Evolutionary conservation across 768 basidiomycete species (phyloP).

Genomic region (Dentipellis sp.): DNA sequence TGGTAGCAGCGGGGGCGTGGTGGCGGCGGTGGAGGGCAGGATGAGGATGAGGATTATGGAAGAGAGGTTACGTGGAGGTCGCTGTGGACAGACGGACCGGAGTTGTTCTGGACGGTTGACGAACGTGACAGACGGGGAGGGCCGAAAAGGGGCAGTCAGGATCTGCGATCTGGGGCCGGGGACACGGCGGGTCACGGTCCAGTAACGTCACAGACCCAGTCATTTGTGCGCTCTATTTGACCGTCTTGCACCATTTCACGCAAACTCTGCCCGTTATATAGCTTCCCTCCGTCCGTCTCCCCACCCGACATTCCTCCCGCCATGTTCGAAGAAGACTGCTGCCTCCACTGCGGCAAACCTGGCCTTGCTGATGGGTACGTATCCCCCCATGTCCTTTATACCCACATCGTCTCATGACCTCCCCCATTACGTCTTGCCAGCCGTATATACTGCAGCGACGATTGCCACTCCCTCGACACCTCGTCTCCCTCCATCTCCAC

Average conservation of each 20-base stretch:
- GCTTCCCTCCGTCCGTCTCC: background rate
- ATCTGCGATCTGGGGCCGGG: background rate
- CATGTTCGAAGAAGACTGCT: conserved; percentile 22
- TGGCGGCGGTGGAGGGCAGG: too few relatives aligned
- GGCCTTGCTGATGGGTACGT: conserved; percentile 12
- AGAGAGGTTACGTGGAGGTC: too few relatives aligned
- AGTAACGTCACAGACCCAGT: background rate
- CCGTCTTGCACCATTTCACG: background rate
- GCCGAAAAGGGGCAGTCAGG: too few relatives aligned
- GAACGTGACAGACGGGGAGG: too few relatives aligned
- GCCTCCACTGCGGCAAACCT: conserved; percentile 19
- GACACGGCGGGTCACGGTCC: background rate
- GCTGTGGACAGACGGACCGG: too few relatives aligned
- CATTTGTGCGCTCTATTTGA: background rate
- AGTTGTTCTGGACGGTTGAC: too few relatives aligned
- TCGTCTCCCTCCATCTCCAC: conserved; percentile 16
- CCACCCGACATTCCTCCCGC: background rate
- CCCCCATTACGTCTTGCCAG: conserved; percentile 14
- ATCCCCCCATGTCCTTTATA: conserved; percentile 1
- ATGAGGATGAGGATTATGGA: too few relatives aligned
- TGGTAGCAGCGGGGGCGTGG: too few relatives aligned
- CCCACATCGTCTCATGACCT: conserved; percentile 10
- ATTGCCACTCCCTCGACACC: conserved; percentile 15
- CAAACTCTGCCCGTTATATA: background rate
- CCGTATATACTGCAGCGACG: conserved; percentile 16